A percentile compares a stretch with the other conserved stretches of the same genome.
phyloP scores from a whole-genome alignment of 495 filamentous ascomycete genomes.

The Aspergillus saccharolyticus region DNA sequence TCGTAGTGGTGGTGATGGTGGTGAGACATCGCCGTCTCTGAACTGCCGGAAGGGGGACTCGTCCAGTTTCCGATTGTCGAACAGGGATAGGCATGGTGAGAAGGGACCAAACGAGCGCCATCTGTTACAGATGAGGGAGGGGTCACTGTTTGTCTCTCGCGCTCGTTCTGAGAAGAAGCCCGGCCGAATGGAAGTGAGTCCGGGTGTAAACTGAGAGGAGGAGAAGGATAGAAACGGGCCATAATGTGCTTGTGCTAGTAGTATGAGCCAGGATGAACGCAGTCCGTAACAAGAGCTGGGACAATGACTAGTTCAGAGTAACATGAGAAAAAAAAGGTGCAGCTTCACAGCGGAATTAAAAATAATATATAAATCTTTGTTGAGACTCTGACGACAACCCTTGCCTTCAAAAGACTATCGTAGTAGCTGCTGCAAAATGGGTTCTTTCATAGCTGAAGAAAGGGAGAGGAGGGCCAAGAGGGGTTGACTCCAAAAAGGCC shows the following conservation, averaged over 20 bases:
- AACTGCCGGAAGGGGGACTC: slow-evolving; percentile 23
- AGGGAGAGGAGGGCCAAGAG: slow-evolving; percentile 1
- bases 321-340: slow-evolving; percentile 1
- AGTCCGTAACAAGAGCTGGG: slow-evolving; percentile 2
- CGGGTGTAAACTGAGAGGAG: slow-evolving; percentile 14
- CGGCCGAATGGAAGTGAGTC: slow-evolving; percentile 27
- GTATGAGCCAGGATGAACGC: slow-evolving; percentile 2
- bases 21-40: slow-evolving; percentile 17
- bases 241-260: slow-evolving; percentile 15
- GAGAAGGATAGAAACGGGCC: slow-evolving; percentile 20
- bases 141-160: slow-evolving; percentile 20
- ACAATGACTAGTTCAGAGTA: background rate
- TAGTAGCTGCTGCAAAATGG: background rate
- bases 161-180: slow-evolving; percentile 17
- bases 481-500: background rate
- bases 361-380: slow-evolving; percentile 7
- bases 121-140: slow-evolving; percentile 11
- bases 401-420: background rate
- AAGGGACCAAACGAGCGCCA: slow-evolving; percentile 14
- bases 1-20: slow-evolving; percentile 16
- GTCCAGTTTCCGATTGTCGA: slow-evolving; percentile 20
- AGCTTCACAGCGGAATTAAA: background rate
- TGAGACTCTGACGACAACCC: background rate
- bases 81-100: slow-evolving; percentile 18
- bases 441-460: background rate